Base-by-base conservation (phyloP, 2,329 filamentous ascomycete genomes). In the Arachnomyces sp. region DNA sequence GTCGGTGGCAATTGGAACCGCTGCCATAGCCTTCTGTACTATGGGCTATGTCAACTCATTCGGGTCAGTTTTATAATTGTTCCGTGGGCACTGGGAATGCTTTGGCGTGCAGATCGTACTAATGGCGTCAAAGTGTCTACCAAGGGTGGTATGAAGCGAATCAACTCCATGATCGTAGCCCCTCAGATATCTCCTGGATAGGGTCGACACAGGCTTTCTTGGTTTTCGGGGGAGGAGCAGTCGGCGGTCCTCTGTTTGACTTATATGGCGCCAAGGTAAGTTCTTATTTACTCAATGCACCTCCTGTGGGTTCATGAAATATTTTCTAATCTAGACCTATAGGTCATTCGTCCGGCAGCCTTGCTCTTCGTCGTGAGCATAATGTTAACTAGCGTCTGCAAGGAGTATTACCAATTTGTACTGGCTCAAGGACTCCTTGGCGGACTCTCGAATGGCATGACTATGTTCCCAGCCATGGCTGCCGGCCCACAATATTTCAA, bases 361-460 rank as follows among this genome's bases (percentile, higher is more conserved):
- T 3, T 44, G 3, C 17, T 43, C 0, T 46, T 37, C 9, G 70
- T 81, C 12, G 73, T 81, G 40, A 72, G 74, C 2, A 52, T 82
- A 4, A 80, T 82, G 74, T 79, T 81, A 76, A 67, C 74, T 0
- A 73, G 67, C 6, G 56, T 82, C 42, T 78, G 66, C 39, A 71
- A 61, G 0, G 49, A 73, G 40, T 76, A 74, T 52, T 76, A 70
- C 46, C 73, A 76, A 29, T 70, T 75, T 50, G 55, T 76, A 28
- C 54, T 61, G 1, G 52, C 51, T 2, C 52, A 60, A 36, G 55
- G 49, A 1, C 36, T 54, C 7, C 31, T 53, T 2, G 37, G 46
- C 5, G 52, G 53, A 7, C 28, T 52, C 15, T 16, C 54, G 2
- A 66, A 63, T 46, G 66, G 65, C 0, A 53, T 74, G 3, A 49